Evolutionary conservation across 1,284 basidiomycete species (phyloP).

Genomic region (Pyrrhoderma lamaoense): DNA sequence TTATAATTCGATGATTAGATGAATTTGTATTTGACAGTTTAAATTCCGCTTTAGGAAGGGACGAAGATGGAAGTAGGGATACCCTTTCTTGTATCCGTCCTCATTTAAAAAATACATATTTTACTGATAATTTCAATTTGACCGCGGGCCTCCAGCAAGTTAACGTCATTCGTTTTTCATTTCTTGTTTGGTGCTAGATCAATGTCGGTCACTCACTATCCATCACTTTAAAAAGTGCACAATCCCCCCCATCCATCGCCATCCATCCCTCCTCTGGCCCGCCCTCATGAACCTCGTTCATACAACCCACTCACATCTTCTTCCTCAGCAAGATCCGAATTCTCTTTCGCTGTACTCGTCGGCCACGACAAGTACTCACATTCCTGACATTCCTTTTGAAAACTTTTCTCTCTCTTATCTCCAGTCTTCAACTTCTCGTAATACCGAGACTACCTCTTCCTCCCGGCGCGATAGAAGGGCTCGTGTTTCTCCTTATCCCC

Average conservation of each 20-base stretch:
- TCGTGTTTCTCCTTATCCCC: slow-evolving; percentile 7
- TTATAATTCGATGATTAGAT: no score
- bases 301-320: slow-evolving; percentile 20
- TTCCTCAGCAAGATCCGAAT: slow-evolving; percentile 11
- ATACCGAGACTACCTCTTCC: neutral
- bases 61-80: no score
- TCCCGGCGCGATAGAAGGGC: slow-evolving; percentile 2
- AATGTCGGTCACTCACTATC: no score
- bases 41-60: no score
- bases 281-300: slow-evolving; percentile 18
- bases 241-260: neutral
- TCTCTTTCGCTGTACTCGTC: slow-evolving; percentile 1
- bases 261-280: neutral
- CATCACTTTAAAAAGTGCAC: no score
- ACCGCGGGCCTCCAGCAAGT: no score
- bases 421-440: neutral
- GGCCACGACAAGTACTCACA: slow-evolving; percentile 31
- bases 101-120: no score
- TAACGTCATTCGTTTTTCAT: no score
- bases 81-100: no score
- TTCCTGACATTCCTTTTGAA: slow-evolving; percentile 26
- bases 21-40: no score
- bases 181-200: no score
- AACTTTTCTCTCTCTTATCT: neutral
- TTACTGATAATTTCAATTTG: no score